These are phyloP conservation scores for Pseudonectria buxi DNA, from an alignment of 2,329 filamentous ascomycete species.

Conservation along the genomic window DNA sequence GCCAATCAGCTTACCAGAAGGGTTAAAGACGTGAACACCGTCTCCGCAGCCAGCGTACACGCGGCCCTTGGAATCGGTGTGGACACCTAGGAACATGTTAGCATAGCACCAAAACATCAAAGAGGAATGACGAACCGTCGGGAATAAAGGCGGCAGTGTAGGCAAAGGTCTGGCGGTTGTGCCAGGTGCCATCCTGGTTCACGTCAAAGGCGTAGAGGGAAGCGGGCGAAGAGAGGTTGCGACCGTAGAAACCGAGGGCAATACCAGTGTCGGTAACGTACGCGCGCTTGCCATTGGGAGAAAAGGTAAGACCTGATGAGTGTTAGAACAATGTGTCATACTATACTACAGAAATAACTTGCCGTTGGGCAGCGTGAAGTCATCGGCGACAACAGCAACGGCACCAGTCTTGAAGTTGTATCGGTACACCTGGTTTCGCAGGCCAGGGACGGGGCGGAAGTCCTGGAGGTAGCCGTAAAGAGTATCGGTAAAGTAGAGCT, in stretches of 20 bases:
- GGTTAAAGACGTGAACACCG: slow-evolving; percentile 43
- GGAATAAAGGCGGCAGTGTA: slow-evolving; percentile 47
- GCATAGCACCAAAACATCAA: background rate
- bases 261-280: slow-evolving; percentile 53
- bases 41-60: slow-evolving; percentile 46
- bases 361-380: slow-evolving; percentile 49
- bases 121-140: slow-evolving; percentile 40
- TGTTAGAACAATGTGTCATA: background rate
- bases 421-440: slow-evolving; percentile 54
- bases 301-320: slow-evolving; percentile 45
- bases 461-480: slow-evolving; percentile 53
- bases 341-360: background rate
- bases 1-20: slow-evolving; percentile 40
- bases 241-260: slow-evolving; percentile 34
- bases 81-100: slow-evolving; percentile 36
- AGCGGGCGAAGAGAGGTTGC: slow-evolving; percentile 34
- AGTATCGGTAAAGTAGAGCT: slow-evolving; percentile 60
- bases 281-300: slow-evolving; percentile 42
- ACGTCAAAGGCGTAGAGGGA: slow-evolving; percentile 44
- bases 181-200: slow-evolving; percentile 37
- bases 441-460: slow-evolving; percentile 45
- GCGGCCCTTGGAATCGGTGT: slow-evolving; percentile 47
- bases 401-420: slow-evolving; percentile 44
- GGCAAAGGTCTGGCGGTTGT: slow-evolving; percentile 49
- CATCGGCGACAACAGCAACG: slow-evolving; percentile 50